Base-by-base conservation (phyloP, 352 stramenopile genomes). In the Globisporangium canariense region DNA sequence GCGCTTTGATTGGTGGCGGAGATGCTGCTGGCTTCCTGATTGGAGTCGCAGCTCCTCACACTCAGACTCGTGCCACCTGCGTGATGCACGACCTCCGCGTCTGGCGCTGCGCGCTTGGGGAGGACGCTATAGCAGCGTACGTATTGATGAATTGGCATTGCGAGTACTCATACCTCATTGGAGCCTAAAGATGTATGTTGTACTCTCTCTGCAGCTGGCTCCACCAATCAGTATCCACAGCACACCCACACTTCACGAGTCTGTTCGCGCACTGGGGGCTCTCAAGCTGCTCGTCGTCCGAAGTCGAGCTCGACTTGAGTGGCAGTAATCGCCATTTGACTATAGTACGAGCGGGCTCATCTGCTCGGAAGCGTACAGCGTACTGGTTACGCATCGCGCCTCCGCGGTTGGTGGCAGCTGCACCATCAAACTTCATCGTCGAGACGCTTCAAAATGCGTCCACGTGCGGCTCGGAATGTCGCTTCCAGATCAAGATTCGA, bases 21-120 rank as follows among this genome's bases (percentile, higher is more conserved):
- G 16, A 25, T 43, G 16, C 41, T 43, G 16, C 41, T 25, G 1
- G n/a, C 13, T 64, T 68, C 30, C 16, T 34, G 32, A 36, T 66
- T 32, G 60, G 63, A 22, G 14, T 30, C 36, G 30, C 34, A n/a
- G 6, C 20, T 32, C 6, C 50, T 10, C 10, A 34, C 9, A 2
- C 11, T 20, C 6, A 9, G 11, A 41, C 6, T 58, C 7, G 40
- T 6, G 8, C 47, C 7, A 41, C 34, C 14, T 45, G 57, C 1
- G 18, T 65, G 11, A 36, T 73, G 20, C 67, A 73, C 22, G 67
- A 73, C 32, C 25, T 73, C 45, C 67, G 67, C 4, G 45, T 70
- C 18, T 73, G 67, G 67, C 11, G 38, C 1, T 58, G 16, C 11
- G 53, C 32, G 8, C 20, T 62, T 13, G 14, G 40, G 4, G 16